These are phyloP conservation scores for Hypoxylon perforatum DNA, from an alignment of 495 filamentous ascomycete species.

Conservation along the genomic window DNA sequence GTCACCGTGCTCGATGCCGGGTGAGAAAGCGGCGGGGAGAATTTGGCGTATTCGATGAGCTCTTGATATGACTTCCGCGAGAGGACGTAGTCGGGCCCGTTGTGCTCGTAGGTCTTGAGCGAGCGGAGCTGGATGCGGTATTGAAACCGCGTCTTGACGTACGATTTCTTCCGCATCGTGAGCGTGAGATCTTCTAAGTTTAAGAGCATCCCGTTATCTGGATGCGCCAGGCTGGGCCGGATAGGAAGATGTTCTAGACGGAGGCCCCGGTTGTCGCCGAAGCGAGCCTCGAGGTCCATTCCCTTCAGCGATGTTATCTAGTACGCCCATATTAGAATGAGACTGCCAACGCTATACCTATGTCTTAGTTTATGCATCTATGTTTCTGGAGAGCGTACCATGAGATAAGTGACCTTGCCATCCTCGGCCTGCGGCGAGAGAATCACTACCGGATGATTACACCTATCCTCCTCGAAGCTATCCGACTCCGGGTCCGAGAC, in stretches of 20 bases:
- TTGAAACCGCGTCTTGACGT: slow-evolving; percentile 33
- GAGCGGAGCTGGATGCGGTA: slow-evolving; percentile 13
- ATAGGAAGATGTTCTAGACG: slow-evolving; percentile 45
- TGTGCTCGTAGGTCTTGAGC: slow-evolving; percentile 23
- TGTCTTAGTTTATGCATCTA: neutral
- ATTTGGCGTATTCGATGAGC: slow-evolving; percentile 30
- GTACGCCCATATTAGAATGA: neutral
- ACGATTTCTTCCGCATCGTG: slow-evolving; percentile 39
- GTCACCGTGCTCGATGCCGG: slow-evolving; percentile 21
- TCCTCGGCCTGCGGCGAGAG: slow-evolving; percentile 34
- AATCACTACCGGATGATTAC: slow-evolving; percentile 44
- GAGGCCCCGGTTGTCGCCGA: slow-evolving; percentile 3
- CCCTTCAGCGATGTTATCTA: slow-evolving; percentile 49
- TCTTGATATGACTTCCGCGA: slow-evolving; percentile 32
- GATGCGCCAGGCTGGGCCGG: slow-evolving; percentile 37
- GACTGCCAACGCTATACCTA: neutral
- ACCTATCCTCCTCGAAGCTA: slow-evolving; percentile 35
- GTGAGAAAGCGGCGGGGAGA: slow-evolving; percentile 25
- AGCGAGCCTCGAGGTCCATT: slow-evolving; percentile 33
- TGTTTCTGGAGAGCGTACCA: slow-evolving; percentile 25
- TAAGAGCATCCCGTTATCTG: slow-evolving; percentile 46
- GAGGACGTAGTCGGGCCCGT: slow-evolving; percentile 29
- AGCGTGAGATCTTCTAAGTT: slow-evolving; percentile 23
- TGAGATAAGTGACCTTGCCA: slow-evolving; percentile 36
- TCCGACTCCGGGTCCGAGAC: slow-evolving; percentile 13